Percentiles rank a stretch among this genome's conserved stretches.
These are phyloP conservation scores for Chaetomium fimeti DNA, from an alignment of 495 filamentous ascomycete genomes.

Conservation along the genomic window DNA sequence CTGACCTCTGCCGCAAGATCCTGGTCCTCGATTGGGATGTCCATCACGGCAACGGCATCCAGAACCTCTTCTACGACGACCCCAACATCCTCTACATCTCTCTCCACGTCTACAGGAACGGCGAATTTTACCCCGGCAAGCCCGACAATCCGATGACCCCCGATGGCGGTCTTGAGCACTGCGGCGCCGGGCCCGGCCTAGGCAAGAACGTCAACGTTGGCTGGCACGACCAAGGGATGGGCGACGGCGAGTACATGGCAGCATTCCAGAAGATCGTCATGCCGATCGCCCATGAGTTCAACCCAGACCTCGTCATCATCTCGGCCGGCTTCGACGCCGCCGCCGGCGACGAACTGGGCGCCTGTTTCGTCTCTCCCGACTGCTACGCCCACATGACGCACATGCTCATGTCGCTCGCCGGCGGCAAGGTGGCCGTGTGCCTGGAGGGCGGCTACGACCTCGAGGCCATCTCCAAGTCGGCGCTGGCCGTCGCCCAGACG, in stretches of 20 bases:
- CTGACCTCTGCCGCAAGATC: slow-evolving; percentile 77
- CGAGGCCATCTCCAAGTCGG: slow-evolving; percentile 84
- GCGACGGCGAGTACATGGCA: slow-evolving; percentile 93
- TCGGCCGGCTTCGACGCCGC: slow-evolving; percentile 97
- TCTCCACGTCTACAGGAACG: slow-evolving; percentile 81
- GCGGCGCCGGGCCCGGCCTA: slow-evolving; percentile 67
- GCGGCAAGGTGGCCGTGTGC: slow-evolving; percentile 87
- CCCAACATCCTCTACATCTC: slow-evolving; percentile 97
- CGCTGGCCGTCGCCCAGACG: slow-evolving; percentile 84
- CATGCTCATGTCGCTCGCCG: slow-evolving; percentile 95
- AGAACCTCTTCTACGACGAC: slow-evolving; percentile 91
- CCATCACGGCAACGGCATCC: slow-evolving; percentile 89
- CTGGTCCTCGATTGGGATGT: slow-evolving; percentile 95
- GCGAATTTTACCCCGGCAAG: slow-evolving; percentile 80
- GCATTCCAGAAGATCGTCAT: slow-evolving; percentile 97
- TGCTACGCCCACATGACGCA: slow-evolving; percentile 99
- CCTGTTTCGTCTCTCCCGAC: slow-evolving; percentile 82
- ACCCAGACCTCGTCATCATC: slow-evolving; percentile 92
- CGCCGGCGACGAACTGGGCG: slow-evolving; percentile 85
- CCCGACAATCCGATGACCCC: slow-evolving; percentile 56
- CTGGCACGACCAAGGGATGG: slow-evolving; percentile 90
- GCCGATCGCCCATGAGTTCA: slow-evolving; percentile 89
- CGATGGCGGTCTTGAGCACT: slow-evolving; percentile 71
- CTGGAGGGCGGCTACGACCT: slow-evolving; percentile 97
- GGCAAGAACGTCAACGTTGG: slow-evolving; percentile 96